Percentiles rank a stretch among this genome's conserved stretches.
These are phyloP conservation scores for Mangifera indica DNA, from an alignment of 345 rosid genomes.

Conservation along the genomic window DNA sequence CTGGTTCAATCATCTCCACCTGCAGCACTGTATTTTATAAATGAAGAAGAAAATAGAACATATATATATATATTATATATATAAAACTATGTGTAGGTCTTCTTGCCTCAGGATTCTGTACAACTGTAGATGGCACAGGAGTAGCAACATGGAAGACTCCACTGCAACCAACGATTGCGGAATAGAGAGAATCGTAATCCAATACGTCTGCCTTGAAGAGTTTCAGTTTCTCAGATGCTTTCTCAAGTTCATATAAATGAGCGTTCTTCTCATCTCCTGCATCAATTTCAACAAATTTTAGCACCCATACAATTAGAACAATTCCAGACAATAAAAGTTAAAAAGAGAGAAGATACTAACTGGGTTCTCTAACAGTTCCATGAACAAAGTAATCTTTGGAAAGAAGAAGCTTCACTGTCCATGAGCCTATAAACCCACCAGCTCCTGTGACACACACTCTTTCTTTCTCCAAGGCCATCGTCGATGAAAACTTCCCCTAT, in stretches of 20 bases:
- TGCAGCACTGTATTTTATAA: constrained; percentile 6
- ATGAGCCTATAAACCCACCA: constrained; percentile 67
- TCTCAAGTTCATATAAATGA: constrained; percentile 51
- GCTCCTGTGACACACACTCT: constrained; percentile 74
- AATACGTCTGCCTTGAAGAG: constrained; percentile 64
- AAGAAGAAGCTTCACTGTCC: constrained; percentile 64
- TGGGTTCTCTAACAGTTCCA: constrained; percentile 61
- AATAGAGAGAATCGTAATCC: constrained; percentile 44
- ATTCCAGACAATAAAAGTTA: too few species aligned
- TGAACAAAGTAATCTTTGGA: constrained; percentile 54
- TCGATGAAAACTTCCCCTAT: too few species aligned
- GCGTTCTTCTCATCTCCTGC: constrained; percentile 50
- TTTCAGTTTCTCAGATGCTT: constrained; percentile 54
- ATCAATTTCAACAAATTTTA: too few species aligned
- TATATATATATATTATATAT: too few species aligned
- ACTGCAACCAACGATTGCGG: constrained; percentile 51
- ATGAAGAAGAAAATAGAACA: too few species aligned
- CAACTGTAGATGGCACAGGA: constrained; percentile 50
- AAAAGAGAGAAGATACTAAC: constrained; percentile 17
- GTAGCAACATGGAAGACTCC: constrained; percentile 74
- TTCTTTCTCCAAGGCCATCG: constrained; percentile 34
- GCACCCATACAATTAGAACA: too few species aligned
- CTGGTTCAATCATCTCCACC: constrained; percentile 61
- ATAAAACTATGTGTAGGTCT: neutral
- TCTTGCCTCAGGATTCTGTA: constrained; percentile 43